phyloP scores from a whole-genome alignment of 768 basidiomycete genomes.

The Lyophyllum atratum region DNA sequence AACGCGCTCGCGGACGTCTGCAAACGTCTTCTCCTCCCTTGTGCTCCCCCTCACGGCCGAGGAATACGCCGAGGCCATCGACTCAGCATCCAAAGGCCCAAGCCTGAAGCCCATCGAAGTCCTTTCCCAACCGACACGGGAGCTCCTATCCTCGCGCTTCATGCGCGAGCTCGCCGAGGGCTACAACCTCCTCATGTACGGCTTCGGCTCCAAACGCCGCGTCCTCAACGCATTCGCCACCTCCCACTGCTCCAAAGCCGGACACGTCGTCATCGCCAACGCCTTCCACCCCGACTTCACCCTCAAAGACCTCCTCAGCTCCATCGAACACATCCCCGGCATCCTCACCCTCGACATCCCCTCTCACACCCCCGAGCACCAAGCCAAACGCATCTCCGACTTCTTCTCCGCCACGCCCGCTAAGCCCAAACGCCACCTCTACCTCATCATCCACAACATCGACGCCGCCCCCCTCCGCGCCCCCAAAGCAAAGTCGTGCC shows the following conservation, averaged over 20 bases:
- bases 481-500: slow-evolving; percentile 59
- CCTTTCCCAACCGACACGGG: slow-evolving; percentile 31
- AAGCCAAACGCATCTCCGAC: slow-evolving; percentile 64
- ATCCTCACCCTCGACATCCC: slow-evolving; percentile 35
- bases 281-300: slow-evolving; percentile 71
- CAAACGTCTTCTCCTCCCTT: slow-evolving; percentile 76
- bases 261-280: slow-evolving; percentile 78
- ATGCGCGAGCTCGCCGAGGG: slow-evolving; percentile 75
- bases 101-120: slow-evolving; percentile 35
- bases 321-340: slow-evolving; percentile 55
- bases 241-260: slow-evolving; percentile 52
- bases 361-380: slow-evolving; percentile 54
- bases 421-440: slow-evolving; percentile 44
- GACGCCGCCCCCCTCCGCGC: slow-evolving; percentile 74
- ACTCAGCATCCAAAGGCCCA: slow-evolving; percentile 23
- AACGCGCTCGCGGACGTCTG: slow-evolving; percentile 69
- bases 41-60: slow-evolving; percentile 71
- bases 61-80: slow-evolving; percentile 52
- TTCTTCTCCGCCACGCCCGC: slow-evolving; percentile 48
- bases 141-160: slow-evolving; percentile 58
- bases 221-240: slow-evolving; percentile 76
- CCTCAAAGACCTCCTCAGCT: slow-evolving; percentile 67
- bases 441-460: slow-evolving; percentile 85
- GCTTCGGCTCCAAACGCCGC: slow-evolving; percentile 83
- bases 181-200: slow-evolving; percentile 88